These are phyloP conservation scores for Kodamaea sp. DNA, from an alignment of 1,139 yeast genomes.

Conservation along the genomic window DNA sequence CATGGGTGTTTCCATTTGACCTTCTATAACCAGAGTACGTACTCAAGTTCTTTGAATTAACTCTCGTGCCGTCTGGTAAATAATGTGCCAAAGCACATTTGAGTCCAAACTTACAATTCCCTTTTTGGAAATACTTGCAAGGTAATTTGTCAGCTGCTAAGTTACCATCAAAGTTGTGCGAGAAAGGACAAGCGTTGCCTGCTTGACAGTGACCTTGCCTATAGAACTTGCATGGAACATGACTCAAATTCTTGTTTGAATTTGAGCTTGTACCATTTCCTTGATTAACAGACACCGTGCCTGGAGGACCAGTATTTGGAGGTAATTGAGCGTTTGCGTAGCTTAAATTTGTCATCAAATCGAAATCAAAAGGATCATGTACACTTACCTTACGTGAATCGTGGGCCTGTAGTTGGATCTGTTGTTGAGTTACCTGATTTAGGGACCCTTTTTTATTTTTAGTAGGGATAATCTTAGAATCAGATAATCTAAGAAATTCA, in stretches of 20 bases:
- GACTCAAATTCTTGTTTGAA: slow-evolving; percentile 55
- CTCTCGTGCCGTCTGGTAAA: slow-evolving; percentile 82
- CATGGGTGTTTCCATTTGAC: background rate
- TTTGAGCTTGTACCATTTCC: slow-evolving; percentile 7
- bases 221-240: slow-evolving; percentile 93
- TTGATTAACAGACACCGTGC: slow-evolving; percentile 23
- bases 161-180: slow-evolving; percentile 66
- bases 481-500: slow-evolving; percentile 6
- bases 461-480: slow-evolving; percentile 7
- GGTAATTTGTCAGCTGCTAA: slow-evolving; percentile 64
- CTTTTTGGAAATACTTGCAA: slow-evolving; percentile 91
- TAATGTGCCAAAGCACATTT: slow-evolving; percentile 93
- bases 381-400: background rate
- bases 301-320: slow-evolving; percentile 44
- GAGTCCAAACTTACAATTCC: slow-evolving; percentile 89
- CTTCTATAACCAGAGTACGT: slow-evolving; percentile 4
- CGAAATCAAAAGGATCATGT: slow-evolving; percentile 2
- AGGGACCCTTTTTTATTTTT: slow-evolving; percentile 2
- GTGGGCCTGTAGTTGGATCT: too few species aligned
- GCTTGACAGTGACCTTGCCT: slow-evolving; percentile 94
- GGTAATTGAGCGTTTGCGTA: slow-evolving; percentile 23
- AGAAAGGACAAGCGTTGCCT: slow-evolving; percentile 86
- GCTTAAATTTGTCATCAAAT: slow-evolving; percentile 8
- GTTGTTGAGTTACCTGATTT: background rate
- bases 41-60: slow-evolving; percentile 45